Evolutionary conservation across 768 basidiomycete species (phyloP), one percentile per base, ranked within the genome.

Genomic region (Mycena indigotica): DNA sequence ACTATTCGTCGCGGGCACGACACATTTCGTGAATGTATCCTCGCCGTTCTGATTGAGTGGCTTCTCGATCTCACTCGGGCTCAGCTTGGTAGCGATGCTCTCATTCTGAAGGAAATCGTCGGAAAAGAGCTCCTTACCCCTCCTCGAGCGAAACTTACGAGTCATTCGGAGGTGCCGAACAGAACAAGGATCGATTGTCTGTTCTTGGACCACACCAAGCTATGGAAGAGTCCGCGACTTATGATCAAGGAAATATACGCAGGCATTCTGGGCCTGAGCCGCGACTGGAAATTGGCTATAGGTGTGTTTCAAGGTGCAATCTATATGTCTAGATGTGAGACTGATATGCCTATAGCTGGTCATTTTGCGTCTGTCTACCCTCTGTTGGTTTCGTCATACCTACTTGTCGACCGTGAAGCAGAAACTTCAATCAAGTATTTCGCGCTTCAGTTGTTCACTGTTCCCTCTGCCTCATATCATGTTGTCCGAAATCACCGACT

Each of bases 351-450:
- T 64, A 6, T 23, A 95, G 93, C 91, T 12, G 85, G 88, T 4
- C 90, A 88, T 64, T 94, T 95, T 69, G 88, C 92, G 0, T 83
- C 81, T 52, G 85, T 93, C 10, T 99, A 98, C 72, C 88, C 88
- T 55, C 82, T 87, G 5, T 79, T 98, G 49, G 89, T 95, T 64
- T 92, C 96, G 64, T 85, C 93, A 2, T 98, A 95, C 73, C 85
- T 98, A 8, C 84, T 96, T 44, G 84, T 91, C 21, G 97, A 98
- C 65, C 84, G 95, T 13, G 96, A 99, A 69, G 89, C 92, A 1
- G 97, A 99, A 69, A 93, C 93, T 5, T 95, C 92, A 16, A 89
- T 98, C 77, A 91, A 95, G 67, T 94, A 93, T 69, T 91, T 96
- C 60, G 90, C 93, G 16, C 79, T 96, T 4, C 93, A 97, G 67